Conservation (phyloP, 129 eudicot species). For the Escallonia herrerae region DNA sequence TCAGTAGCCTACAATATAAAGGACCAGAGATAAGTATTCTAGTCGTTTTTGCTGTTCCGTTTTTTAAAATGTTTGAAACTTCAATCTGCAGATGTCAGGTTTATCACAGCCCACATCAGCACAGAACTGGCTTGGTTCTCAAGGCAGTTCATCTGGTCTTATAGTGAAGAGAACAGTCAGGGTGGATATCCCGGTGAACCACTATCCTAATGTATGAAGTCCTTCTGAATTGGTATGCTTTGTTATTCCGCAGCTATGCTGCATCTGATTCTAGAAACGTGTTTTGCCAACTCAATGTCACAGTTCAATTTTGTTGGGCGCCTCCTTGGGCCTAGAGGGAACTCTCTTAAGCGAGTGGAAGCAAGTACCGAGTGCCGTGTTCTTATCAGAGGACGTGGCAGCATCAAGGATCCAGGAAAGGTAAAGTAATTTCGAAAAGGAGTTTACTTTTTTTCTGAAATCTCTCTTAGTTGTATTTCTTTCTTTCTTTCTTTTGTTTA, state of each 20-base stretch:
- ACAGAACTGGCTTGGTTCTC: conserved; percentile 95
- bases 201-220: conserved; percentile 68
- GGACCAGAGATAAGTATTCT: not conserved
- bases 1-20: conserved; percentile 14
- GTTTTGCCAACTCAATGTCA: no score
- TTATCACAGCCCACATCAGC: conserved; percentile 69
- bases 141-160: conserved; percentile 85
- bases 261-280: not conserved
- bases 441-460: no score
- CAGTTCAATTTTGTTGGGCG: conserved; percentile 65
- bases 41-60: not conserved
- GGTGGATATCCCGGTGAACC: conserved; percentile 87
- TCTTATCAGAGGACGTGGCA: conserved; percentile 47
- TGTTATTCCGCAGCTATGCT: not conserved
- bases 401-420: conserved; percentile 57
- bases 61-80: conserved; percentile 25
- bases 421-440: no score
- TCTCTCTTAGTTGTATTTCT: no score
- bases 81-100: conserved; percentile 73
- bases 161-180: conserved; percentile 84
- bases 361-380: conserved; percentile 56
- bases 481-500: no score
- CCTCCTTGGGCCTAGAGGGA: conserved; percentile 52
- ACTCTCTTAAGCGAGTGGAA: conserved; percentile 51
- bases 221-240: not conserved